Percentiles rank a stretch among this genome's conserved stretches.
Conservation (phyloP, 106 monocot species). For the Dendrobium nobile region DNA sequence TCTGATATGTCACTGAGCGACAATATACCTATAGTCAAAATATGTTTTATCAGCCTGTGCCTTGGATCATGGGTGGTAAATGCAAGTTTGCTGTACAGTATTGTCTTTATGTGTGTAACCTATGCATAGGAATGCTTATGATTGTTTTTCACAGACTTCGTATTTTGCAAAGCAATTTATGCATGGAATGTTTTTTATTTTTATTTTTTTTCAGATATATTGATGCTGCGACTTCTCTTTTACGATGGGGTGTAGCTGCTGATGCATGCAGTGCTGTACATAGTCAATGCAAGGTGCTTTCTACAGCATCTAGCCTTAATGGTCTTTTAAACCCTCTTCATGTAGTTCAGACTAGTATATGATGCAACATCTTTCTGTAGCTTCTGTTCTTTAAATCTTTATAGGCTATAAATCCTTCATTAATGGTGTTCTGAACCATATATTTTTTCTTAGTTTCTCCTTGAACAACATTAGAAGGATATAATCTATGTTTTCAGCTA, state of each 20-base stretch:
- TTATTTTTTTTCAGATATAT: constrained; percentile 47
- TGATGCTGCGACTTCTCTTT: constrained; percentile 69
- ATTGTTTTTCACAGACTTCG: neutral
- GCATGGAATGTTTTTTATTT: neutral
- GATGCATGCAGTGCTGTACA: constrained; percentile 88
- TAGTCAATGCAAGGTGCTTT: constrained; percentile 94
- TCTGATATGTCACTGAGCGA: neutral
- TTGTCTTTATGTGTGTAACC: neutral
- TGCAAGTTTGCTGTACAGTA: neutral
- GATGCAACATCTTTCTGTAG: neutral
- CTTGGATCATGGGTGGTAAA: neutral
- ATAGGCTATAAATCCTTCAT: neutral
- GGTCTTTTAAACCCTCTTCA: neutral
- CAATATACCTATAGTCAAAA: neutral
- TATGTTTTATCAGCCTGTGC: neutral
- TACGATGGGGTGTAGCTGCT: constrained; percentile 82
- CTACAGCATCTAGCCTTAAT: neutral
- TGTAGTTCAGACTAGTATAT: constrained; percentile 1
- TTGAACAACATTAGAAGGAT: neutral
- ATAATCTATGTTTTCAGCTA: neutral
- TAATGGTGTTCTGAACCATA: neutral
- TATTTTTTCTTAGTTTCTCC: neutral
- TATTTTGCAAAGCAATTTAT: neutral
- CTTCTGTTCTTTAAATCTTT: neutral
- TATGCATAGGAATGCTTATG: neutral